Base-by-base conservation (phyloP, 192 early-diverging fungal species). In the Phycomyces blakesleeanus region DNA sequence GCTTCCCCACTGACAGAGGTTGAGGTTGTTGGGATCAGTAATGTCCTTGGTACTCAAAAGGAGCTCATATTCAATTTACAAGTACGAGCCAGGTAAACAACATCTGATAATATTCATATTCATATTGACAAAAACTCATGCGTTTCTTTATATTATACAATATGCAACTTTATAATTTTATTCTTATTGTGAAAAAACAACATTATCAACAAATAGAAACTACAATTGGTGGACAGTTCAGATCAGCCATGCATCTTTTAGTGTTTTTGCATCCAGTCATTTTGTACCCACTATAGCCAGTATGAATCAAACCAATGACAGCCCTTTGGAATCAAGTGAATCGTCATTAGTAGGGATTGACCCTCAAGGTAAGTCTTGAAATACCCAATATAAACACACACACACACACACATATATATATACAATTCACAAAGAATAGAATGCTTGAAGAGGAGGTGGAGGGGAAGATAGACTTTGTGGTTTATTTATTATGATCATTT, bases 21-120 rank as follows among this genome's bases (percentile, higher is more conserved):
- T 10, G 44, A 69, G 39, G 68, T 69, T 1, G 38, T 59, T 14
- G 72, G 59, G 2, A 77, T 87, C n/a, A 71, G 78, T 20, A 83
- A 87, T 62, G 82, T 88, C 3, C 60, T 88, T 51, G 83, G 81
- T 16, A 80, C 84, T 5, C 83, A 88, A 47, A 86, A 84, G 57
- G 83, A 86, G 71, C 64, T 88, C 5, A 76, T 88, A 40, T 88
- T 88, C 47, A 81, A 86, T 44, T 52, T 88, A 49, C 81, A 86
- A 62, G 72, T 88, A 14, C 68, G 72, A 56, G 77, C 79, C 6
- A 78, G 55, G 68, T 69, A 63, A 63, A 37, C n/a, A 2, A 34
- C 29, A 34, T 34, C 29, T 34, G 29, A 34, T n/a, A n/a, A n/a
- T n/a, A n/a, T 7, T 7, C 29, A n/a, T 56, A 20, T 9, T 34